Base-by-base conservation (phyloP, 257 asterid genomes). In the Solanum sitiens region DNA sequence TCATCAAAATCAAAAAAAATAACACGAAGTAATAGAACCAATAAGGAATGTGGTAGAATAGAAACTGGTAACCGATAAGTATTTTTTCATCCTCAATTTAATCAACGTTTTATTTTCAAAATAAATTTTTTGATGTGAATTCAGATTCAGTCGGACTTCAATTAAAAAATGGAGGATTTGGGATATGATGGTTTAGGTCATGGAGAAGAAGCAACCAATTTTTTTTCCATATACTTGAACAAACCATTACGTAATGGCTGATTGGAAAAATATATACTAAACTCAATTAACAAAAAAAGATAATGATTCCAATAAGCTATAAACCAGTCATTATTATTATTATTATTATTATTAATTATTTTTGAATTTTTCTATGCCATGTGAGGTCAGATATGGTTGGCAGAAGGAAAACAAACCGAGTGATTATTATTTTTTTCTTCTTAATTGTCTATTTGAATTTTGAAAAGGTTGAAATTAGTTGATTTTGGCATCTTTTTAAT, bases 181-280 rank as follows among this genome's bases (percentile, higher is more conserved):
- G 67, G 23, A 53, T 47, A 40, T 50, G 90, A 50, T 89, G 68
- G 88, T 86, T 90, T 86, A 86, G 84, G 90, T 88, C 88, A 83
- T 76, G 44, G 68, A 75, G 59, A 76, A 65, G 33, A 87, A 85
- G 72, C 89, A 74, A 82, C 88, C 87, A 50, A 76, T 53, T 76
- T 84, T 88, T 77, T 70, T 70, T 12, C 68, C 82, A 74, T 83
- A 74, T 90, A 70, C 68, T 76, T 65, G 7, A 72, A 35, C 70
- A 85, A 15, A 15, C 68, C 87, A 37, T 59, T 90, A 89, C 90
- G 87, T 88, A 86, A 86, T 84, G 67, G 56, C 80, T 35, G 74
- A 86, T 63, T 83, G 44, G 27, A 44, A 73, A 65, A 42, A 5
- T 39, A 25, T 42, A 27, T 44, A 20, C 32, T 74, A 39, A 74